Percentiles rank a stretch among this genome's conserved stretches.
These are phyloP conservation scores for Lecanicillium sp. DNA, from an alignment of 2,329 filamentous ascomycete species.

Conservation along the genomic window DNA sequence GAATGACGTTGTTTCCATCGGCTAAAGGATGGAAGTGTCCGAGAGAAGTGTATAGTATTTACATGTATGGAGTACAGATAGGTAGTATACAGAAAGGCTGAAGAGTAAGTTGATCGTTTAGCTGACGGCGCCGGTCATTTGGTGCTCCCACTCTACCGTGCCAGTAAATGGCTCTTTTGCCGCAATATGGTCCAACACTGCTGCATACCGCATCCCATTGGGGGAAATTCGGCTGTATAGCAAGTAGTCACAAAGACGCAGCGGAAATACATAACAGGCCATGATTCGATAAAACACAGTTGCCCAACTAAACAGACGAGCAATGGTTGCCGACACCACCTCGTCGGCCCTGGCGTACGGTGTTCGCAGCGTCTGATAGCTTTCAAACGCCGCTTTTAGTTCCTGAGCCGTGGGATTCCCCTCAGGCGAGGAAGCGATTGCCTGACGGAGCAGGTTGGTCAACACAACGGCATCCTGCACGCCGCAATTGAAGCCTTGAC, in stretches of 20 bases:
- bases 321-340: background rate
- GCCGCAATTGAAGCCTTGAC: slow-evolving; percentile 20
- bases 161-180: background rate
- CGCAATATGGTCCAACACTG: background rate
- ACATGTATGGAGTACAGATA: too few relatives aligned
- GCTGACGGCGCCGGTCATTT: too few relatives aligned
- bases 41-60: too few relatives aligned
- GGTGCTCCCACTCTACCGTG: slow-evolving; percentile 1
- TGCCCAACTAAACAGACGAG: background rate
- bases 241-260: background rate
- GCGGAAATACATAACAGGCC: background rate
- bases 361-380: background rate
- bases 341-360: background rate
- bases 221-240: background rate
- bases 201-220: background rate
- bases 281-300: background rate
- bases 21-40: too few relatives aligned
- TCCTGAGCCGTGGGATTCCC: background rate
- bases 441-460: slow-evolving; percentile 9
- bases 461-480: slow-evolving; percentile 17
- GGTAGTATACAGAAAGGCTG: too few relatives aligned
- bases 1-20: too few relatives aligned
- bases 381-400: background rate
- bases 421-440: background rate
- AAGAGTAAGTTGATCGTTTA: too few relatives aligned